Percentiles rank a stretch among this genome's conserved stretches.
Evolutionary conservation across 352 stramenopile genomes (phyloP).

Genomic region (Phytophthora kernoviae): DNA sequence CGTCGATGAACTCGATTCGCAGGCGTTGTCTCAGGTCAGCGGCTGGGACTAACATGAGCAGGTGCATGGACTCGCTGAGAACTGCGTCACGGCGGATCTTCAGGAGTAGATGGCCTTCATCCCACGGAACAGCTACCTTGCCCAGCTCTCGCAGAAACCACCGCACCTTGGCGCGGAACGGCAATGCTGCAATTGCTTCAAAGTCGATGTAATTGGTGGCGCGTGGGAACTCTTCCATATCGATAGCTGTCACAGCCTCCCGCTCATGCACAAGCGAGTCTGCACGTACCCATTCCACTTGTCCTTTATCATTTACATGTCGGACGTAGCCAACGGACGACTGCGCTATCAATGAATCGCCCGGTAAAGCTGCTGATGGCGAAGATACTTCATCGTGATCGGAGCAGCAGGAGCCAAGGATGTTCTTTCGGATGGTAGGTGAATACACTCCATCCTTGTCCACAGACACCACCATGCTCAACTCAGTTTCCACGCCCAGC

Average conservation of each 20-base stretch:
- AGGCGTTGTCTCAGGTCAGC: constrained; percentile 73
- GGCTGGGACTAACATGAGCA: constrained; percentile 79
- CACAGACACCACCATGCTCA: constrained; percentile 57
- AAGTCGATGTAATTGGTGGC: constrained; percentile 80
- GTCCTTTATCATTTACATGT: constrained; percentile 68
- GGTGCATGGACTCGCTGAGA: constrained; percentile 80
- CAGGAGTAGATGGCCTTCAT: constrained; percentile 79
- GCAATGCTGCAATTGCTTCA: constrained; percentile 69
- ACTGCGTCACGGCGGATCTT: constrained; percentile 82
- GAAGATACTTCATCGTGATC: constrained; percentile 11
- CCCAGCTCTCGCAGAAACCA: constrained; percentile 82
- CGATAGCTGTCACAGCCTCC: constrained; percentile 55
- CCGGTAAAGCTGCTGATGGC: constrained; percentile 11
- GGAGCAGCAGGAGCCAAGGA: constrained; percentile 29
- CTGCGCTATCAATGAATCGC: constrained; percentile 59
- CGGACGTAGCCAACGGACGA: constrained; percentile 78
- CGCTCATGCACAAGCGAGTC: constrained; percentile 64
- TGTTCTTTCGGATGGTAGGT: constrained; percentile 56
- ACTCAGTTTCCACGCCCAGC: constrained; percentile 67
- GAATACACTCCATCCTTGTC: constrained; percentile 47
- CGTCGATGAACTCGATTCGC: constrained; percentile 86
- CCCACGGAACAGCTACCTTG: constrained; percentile 77
- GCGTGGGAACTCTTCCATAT: constrained; percentile 74
- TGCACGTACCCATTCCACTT: constrained; percentile 74
- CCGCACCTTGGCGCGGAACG: constrained; percentile 74